These are phyloP conservation scores for Prorocentrum cordatum DNA, from an alignment of 169 alveolate genomes.

Conservation along the genomic window DNA sequence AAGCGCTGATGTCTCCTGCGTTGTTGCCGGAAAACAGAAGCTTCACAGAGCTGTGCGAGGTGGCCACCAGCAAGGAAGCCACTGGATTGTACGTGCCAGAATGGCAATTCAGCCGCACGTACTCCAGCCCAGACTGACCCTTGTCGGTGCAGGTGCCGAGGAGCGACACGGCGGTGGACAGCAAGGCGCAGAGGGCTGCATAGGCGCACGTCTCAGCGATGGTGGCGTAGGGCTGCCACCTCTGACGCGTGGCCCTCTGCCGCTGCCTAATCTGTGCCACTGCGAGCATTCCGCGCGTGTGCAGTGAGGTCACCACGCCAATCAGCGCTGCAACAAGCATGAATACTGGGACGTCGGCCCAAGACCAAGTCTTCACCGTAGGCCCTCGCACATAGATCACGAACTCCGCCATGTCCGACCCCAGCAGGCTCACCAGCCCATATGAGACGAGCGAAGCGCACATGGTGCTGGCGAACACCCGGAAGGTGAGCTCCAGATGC, in stretches of 20 bases:
- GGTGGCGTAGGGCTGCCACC: too few relatives aligned
- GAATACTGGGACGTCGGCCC: constrained; percentile 49
- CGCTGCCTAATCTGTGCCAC: constrained; percentile 2
- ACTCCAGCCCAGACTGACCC: constrained; percentile 56
- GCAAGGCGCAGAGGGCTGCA: not conserved
- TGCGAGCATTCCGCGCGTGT: constrained; percentile 28
- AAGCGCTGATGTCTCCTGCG: constrained; percentile 23
- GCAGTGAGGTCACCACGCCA: constrained; percentile 31
- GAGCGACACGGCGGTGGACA: constrained; percentile 2
- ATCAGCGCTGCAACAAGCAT: not conserved
- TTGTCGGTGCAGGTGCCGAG: constrained; percentile 31
- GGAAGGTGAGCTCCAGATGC: constrained; percentile 52
- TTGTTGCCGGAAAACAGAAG: constrained; percentile 40
- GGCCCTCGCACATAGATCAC: constrained; percentile 32
- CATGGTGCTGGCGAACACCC: constrained; percentile 34
- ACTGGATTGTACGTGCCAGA: constrained; percentile 39
- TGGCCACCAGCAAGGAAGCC: constrained; percentile 33
- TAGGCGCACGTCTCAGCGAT: constrained; percentile 1
- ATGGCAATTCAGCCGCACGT: constrained; percentile 18
- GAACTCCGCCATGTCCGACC: constrained; percentile 51
- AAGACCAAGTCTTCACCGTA: constrained; percentile 14
- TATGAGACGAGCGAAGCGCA: constrained; percentile 18
- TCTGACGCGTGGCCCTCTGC: too few relatives aligned
- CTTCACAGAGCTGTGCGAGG: constrained; percentile 52
- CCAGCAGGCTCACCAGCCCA: constrained; percentile 13